Evolutionary conservation across 805 yeast species (phyloP), one percentile per base, ranked within the genome.

Genomic region (Myxozyma lipomycoides): DNA sequence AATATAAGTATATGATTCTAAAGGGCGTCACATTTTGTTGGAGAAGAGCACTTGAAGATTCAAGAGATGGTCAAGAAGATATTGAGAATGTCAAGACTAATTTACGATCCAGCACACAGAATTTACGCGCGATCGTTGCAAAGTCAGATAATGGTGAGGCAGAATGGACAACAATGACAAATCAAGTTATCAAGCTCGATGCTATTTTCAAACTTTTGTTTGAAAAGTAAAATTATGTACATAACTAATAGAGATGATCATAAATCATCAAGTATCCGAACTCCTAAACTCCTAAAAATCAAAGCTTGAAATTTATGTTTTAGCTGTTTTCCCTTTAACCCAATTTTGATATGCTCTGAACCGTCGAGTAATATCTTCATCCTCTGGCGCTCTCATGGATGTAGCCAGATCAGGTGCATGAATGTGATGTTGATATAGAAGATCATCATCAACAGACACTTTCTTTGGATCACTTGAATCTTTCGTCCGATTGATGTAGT

Each of bases 401-500:
- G 55, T 44, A 26, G 55, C 55, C 3, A 41, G 41, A 28, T 50
- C 55, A 22, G 57, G 54, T 18, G 53, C 54, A 21, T 48, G 40
- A 6, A 52, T 41, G 28, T 45, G 52, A 38, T 46, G 51, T 30
- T 43, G 40, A 32, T 54, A 54, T 21, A 52, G 36, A 22, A 43
- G 50, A 19, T 44, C 36, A 40, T 54, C 55, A 32, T 51, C 55
- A 19, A 46, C 55, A 5, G 45, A 28, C 32, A 49, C 54, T 24
- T 43, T 38, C 22, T 37, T 39, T 19, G 51, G 18, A 32, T 49
- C 46, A 4, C 36, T 49, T 5, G 50, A 43, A 21, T 19, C 7
- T 26, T 2, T 48, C 3, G 56, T 46, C 9, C 49, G 86, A 61
- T 78, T 82, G n/a, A 86, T 26, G 43, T 86, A 74, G 0, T 83